Base-by-base conservation (phyloP, 345 rosid species). In the Alliaria petiolata region DNA sequence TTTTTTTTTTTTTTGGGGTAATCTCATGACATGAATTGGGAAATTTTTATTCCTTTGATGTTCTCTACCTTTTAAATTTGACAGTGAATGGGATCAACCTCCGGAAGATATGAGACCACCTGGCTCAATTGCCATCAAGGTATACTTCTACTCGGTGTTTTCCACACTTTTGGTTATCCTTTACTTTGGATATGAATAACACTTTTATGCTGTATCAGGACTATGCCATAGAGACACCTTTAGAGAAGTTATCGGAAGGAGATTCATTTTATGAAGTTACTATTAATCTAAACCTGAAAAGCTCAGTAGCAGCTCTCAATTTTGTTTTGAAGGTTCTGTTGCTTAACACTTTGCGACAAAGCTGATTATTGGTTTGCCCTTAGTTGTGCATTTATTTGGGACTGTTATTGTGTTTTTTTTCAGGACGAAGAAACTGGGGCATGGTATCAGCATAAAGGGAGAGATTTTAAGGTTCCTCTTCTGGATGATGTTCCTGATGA, bases 61-160 rank as follows among this genome's bases (percentile, higher is more conserved):
- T 54, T 60, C 45, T 63, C 7, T 15, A 39, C 62, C 34, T 69
- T 30, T 45, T 44, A 1, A 40, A 50, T 51, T 61, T 43, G 75
- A 70, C 82, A 93, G 98, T 68, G 98, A 91, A 78, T 93, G 98
- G 98, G 93, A 93, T 84, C 98, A 89, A 78, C 98, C 98, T 77
- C 97, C 98, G 7, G 38, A 80, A 64, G 81, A 81, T 38, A 89
- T 93, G 96, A 85, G 87, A 78, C 98, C 98, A 40, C 84, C 86
- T 70, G 96, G 89, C 53, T 93, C 98, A 42, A 19, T 93, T 80
- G 67, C 88, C 44, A 76, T 93, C 53, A 93, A 81, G 88, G 98
- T 55, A n/a, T n/a, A 55, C n/a, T 85, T 71, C 50, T 25, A 36
- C 44, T 39, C 12, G 2, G 13, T 17, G 3, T 47, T 39, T 67